Conservation (phyloP, 177 flowering plant species). For the Vitis hybrid region DNA sequence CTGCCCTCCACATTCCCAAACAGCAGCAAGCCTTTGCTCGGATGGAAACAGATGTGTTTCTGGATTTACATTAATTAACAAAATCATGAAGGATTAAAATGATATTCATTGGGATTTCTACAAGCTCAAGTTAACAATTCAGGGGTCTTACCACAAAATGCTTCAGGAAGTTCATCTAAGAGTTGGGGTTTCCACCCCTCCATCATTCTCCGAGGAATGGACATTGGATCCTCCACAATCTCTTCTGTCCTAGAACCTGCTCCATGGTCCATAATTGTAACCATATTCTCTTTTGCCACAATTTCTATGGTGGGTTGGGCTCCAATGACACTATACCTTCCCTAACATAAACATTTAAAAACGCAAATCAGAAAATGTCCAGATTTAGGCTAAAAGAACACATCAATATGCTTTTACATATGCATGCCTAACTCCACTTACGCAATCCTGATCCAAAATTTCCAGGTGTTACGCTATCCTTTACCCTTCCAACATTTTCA, state of each 20-base stretch:
- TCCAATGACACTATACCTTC: constrained; percentile 85
- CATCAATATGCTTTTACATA: too few species aligned
- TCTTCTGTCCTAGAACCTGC: constrained; percentile 61
- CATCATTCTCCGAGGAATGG: constrained; percentile 63
- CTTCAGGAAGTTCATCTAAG: constrained; percentile 73
- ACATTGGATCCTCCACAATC: constrained; percentile 75
- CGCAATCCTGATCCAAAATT: too few species aligned
- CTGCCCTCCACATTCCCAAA: too few species aligned
- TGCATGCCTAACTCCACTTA: too few species aligned
- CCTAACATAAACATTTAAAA: constrained; percentile 38
- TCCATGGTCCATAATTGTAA: constrained; percentile 72
- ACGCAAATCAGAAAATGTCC: neutral
- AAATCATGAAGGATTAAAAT: neutral
- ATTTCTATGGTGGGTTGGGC: constrained; percentile 85
- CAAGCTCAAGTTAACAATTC: neutral
- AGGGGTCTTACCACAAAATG: constrained; percentile 65
- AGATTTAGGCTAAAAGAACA: neutral
- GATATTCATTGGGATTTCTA: neutral
- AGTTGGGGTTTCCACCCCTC: constrained; percentile 70
- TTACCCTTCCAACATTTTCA: too few species aligned
- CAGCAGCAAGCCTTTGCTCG: too few species aligned
- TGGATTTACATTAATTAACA: neutral
- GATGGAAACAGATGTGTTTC: too few species aligned
- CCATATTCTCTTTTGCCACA: constrained; percentile 72
- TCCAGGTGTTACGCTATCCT: too few species aligned